A percentile compares a stretch with the other conserved stretches of the same genome.
Evolutionary conservation across 371 early-diverging fungal species (phyloP).

Genomic region (Lichtheimia ramosa): DNA sequence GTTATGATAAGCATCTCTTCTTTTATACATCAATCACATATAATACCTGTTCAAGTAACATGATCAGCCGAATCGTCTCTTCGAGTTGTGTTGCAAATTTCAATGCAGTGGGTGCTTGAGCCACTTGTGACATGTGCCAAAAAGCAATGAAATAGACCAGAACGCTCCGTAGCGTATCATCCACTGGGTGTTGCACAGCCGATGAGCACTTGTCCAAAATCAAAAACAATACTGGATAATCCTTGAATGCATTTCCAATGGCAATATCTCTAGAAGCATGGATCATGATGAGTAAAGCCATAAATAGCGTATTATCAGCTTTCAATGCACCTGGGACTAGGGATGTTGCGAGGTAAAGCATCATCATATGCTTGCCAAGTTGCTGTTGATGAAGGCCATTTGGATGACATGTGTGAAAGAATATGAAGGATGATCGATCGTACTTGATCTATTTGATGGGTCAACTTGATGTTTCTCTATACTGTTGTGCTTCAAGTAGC

Average conservation of each 20-base stretch:
- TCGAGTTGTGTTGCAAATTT: slow-evolving; percentile 44
- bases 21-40: not conserved
- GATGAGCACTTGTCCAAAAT: slow-evolving; percentile 32
- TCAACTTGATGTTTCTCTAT: not conserved
- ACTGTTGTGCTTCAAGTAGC: too few relatives aligned
- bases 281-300: not conserved
- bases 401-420: slow-evolving; percentile 21
- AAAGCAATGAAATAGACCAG: slow-evolving; percentile 47
- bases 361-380: slow-evolving; percentile 36
- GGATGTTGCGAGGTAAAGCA: slow-evolving; percentile 37
- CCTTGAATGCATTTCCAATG: slow-evolving; percentile 47
- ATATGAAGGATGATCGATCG: slow-evolving; percentile 19
- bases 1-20: not conserved
- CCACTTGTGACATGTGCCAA: slow-evolving; percentile 47
- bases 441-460: slow-evolving; percentile 13
- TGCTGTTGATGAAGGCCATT: slow-evolving; percentile 30
- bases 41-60: slow-evolving; percentile 12
- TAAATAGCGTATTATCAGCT: not conserved
- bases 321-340: slow-evolving; percentile 22
- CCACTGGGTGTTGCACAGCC: slow-evolving; percentile 11
- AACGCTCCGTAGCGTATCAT: slow-evolving; percentile 37
- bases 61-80: slow-evolving; percentile 26
- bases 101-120: slow-evolving; percentile 25
- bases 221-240: slow-evolving; percentile 41
- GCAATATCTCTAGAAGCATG: slow-evolving; percentile 26